Evolutionary conservation across 2,329 filamentous ascomycete genomes (phyloP), one percentile per base, ranked within the genome.

Genomic region (Cladobotryum mycophilum): DNA sequence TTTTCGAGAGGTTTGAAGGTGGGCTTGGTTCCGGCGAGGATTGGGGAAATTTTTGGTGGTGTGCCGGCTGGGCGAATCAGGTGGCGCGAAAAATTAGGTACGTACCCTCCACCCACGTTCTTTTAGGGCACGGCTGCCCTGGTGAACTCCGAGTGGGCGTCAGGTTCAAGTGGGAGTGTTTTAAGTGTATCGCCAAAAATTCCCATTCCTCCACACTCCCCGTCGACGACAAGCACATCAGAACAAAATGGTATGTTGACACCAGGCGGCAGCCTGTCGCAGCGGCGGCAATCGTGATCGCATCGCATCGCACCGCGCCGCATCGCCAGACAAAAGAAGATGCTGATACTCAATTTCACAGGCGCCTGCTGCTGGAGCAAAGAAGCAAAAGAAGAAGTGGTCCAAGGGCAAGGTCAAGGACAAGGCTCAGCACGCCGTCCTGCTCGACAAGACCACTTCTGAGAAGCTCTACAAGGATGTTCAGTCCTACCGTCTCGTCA

Each of bases 391-490:
- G 71, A 74, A 75, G 70, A 74, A 75, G 72, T 74, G 72, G 72
- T 73, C 71, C 56, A 73, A 73, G 67, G 67, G 70, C 64, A 80
- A 75, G 90, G 93, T 99, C 82, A 99, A 99, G 93, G 93, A 99
- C 85, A 99, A 99, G 91, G 92, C 93, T 78, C 88, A 97, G 76
- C 93, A 99, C 85, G 89, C 88, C 76, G 93, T 99, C 77, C 82
- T 97, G 72, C 89, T 99, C 79, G 93, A 99, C 83, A 99, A 99
- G 86, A 72, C 81, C 78, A 96, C 87, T 71, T 88, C 87, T 64
- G 93, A 99, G 79, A 96, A 95, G 83, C 90, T 99, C 76, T 88
- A 96, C 84, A 99, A 99, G 84, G 93, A 99, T 84, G 95, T 99
- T 68, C 93, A 97, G 79, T 96, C 93, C 61, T 99, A 97, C 88